phyloP scores from a whole-genome alignment of 83 land plant species.

The Thuja plicata region DNA sequence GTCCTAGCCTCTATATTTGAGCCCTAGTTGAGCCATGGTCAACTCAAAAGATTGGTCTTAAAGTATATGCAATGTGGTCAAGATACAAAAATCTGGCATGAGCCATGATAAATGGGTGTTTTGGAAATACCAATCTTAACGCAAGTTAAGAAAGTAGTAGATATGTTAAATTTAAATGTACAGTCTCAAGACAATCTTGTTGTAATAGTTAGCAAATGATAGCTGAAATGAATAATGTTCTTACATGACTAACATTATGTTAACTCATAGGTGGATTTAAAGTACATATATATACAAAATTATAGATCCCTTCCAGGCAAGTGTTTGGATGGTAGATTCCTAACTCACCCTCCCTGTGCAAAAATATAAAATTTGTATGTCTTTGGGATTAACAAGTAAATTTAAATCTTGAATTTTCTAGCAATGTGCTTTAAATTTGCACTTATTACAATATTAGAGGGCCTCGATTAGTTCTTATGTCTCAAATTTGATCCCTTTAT shows the following conservation, averaged over 20 bases:
- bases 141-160: background rate
- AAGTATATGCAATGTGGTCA: background rate
- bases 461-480: background rate
- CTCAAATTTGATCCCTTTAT: background rate
- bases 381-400: background rate
- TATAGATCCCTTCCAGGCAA: background rate
- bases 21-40: background rate
- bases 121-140: background rate
- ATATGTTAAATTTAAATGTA: background rate
- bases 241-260: background rate
- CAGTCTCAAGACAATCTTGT: background rate
- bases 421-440: background rate
- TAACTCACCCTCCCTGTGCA: no score
- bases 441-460: background rate
- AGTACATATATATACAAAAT: background rate
- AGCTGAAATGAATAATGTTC: background rate
- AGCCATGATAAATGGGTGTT: background rate
- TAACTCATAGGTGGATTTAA: background rate
- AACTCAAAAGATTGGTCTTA: background rate
- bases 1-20: background rate
- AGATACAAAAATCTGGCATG: background rate
- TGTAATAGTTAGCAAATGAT: background rate
- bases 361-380: background rate
- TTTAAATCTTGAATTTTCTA: background rate
- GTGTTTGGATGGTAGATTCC: no score